A percentile compares a stretch with the other conserved stretches of the same genome.
Evolutionary conservation across 169 alveolate genomes (phyloP).

Genomic region (Plasmodium adleri): DNA sequence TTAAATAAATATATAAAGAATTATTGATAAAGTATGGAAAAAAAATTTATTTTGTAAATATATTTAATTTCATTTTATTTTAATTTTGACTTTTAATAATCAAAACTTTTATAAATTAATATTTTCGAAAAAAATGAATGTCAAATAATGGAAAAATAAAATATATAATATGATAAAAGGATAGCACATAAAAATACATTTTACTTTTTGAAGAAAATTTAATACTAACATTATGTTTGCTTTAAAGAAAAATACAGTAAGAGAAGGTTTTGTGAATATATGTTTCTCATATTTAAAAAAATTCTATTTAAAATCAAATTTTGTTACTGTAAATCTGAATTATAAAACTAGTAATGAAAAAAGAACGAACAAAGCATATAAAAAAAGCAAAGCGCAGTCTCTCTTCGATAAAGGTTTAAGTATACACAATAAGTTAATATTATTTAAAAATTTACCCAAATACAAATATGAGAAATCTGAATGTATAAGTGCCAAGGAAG

Average conservation of each 20-base stretch:
- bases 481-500: conserved; percentile 17
- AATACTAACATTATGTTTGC: conserved; percentile 41
- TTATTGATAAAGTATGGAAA: no score
- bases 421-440: conserved; percentile 33
- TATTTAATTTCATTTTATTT: no score
- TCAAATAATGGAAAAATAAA: conserved; percentile 2
- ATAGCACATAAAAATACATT: conserved; percentile 9
- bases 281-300: conserved; percentile 30
- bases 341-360: conserved; percentile 22
- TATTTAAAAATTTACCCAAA: conserved; percentile 54
- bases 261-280: conserved; percentile 19
- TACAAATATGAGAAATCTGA: conserved; percentile 38
- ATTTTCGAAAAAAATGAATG: conserved; percentile 21
- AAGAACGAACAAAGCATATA: neutral
- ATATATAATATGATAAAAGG: neutral
- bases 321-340: conserved; percentile 52
- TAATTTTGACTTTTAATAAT: no score
- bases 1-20: no score
- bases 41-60: no score
- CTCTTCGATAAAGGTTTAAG: conserved; percentile 29
- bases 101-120: no score
- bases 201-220: conserved; percentile 10
- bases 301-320: conserved; percentile 39
- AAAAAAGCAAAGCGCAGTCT: conserved; percentile 12
- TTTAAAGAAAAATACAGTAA: conserved; percentile 24